These are phyloP conservation scores for Raphanus sativus DNA, from an alignment of 345 rosid genomes.

Conservation along the genomic window DNA sequence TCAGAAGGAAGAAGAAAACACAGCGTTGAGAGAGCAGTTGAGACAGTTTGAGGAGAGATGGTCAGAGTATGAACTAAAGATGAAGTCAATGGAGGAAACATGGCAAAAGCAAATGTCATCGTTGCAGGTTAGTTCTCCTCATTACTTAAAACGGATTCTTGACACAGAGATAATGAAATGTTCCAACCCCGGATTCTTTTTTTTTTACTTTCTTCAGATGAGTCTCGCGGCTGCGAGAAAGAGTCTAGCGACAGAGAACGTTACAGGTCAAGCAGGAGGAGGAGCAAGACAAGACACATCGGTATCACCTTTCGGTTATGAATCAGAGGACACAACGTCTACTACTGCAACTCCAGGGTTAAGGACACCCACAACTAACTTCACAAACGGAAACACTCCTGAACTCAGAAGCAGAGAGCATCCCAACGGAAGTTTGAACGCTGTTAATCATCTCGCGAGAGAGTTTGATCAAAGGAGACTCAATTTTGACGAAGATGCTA, in stretches of 20 bases:
- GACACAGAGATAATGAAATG: conserved; percentile 1
- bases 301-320: conserved; percentile 59
- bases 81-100: conserved; percentile 94
- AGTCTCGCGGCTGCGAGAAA: conserved; percentile 79
- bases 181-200: background rate
- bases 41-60: conserved; percentile 66
- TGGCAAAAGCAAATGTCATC: conserved; percentile 94
- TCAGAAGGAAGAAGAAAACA: conserved; percentile 84
- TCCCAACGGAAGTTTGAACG: conserved; percentile 53
- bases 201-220: conserved; percentile 44
- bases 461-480: conserved; percentile 76
- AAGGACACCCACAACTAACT: conserved; percentile 47
- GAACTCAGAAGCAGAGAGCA: conserved; percentile 51
- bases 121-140: conserved; percentile 53
- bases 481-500: conserved; percentile 66
- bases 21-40: conserved; percentile 69
- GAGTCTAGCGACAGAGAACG: conserved; percentile 61
- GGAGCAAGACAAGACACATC: conserved; percentile 55
- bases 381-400: conserved; percentile 42
- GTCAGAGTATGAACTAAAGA: conserved; percentile 76
- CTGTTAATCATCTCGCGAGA: conserved; percentile 56
- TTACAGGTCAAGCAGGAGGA: conserved; percentile 43
- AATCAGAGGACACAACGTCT: conserved; percentile 66
- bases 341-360: conserved; percentile 67
- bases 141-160: background rate